A percentile compares a stretch with the other conserved stretches of the same genome.
These are phyloP conservation scores for Cucumis cinereus DNA, from an alignment of 306 rosid genomes.

Conservation along the genomic window DNA sequence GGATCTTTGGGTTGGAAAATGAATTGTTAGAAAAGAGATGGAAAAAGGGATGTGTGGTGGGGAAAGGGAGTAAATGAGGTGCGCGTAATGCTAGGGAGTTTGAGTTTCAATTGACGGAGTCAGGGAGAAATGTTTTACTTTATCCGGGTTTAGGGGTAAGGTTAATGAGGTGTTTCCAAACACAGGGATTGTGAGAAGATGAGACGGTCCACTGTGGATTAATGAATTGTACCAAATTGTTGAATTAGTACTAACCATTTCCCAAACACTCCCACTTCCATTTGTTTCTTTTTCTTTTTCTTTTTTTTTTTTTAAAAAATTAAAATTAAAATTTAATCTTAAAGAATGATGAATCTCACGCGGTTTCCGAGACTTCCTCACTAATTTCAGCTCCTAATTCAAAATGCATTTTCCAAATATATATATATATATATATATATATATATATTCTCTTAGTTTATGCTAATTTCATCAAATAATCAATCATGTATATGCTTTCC, in stretches of 20 bases:
- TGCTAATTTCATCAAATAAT: too few species aligned
- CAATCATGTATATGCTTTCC: too few species aligned
- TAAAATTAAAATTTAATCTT: background rate
- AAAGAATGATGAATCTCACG: background rate
- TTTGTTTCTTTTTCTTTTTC: background rate
- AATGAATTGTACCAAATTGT: conserved; percentile 11
- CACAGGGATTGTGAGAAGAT: background rate
- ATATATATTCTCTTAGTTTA: too few species aligned
- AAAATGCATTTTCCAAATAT: too few species aligned
- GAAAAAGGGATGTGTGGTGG: conserved; percentile 28
- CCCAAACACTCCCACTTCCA: background rate
- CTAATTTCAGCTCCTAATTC: background rate
- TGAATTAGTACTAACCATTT: background rate
- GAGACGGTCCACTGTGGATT: conserved; percentile 13
- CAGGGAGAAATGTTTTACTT: conserved; percentile 14
- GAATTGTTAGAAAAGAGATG: conserved; percentile 19
- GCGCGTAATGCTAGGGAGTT: conserved; percentile 47
- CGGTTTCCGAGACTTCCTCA: background rate
- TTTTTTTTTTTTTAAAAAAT: too few species aligned
- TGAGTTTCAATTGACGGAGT: conserved; percentile 35
- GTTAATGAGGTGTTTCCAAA: background rate
- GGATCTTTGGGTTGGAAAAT: conserved; percentile 53
- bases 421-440: too few species aligned
- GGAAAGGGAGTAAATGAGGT: conserved; percentile 50
- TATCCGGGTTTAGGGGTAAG: background rate